phyloP scores from a whole-genome alignment of 2,329 filamentous ascomycete species.

The Byssothecium circinans region DNA sequence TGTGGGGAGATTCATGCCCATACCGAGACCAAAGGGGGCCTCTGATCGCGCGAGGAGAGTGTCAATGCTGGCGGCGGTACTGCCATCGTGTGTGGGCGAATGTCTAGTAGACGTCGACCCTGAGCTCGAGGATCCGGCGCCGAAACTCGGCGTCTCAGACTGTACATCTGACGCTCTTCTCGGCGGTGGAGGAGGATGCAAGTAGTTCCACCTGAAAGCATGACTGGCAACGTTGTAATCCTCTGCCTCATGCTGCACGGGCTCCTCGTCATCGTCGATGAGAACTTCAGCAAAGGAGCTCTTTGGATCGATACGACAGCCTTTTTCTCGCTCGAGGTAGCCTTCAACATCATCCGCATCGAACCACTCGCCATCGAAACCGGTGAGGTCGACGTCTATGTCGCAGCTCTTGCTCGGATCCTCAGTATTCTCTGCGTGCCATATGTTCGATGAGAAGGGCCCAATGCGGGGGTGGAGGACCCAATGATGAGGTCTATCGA shows the following conservation, averaged over 20 bases:
- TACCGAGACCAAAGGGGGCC: conserved; percentile 26
- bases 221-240: not conserved
- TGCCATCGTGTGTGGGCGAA: conserved; percentile 1
- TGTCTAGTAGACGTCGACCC: conserved; percentile 1
- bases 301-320: conserved; percentile 63
- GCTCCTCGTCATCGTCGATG: conserved; percentile 27
- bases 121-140: conserved; percentile 1
- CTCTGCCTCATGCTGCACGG: not conserved
- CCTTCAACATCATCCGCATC: conserved; percentile 76
- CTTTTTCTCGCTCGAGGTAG: conserved; percentile 64
- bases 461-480: conserved; percentile 37
- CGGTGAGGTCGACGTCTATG: conserved; percentile 59
- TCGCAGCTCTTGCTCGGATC: conserved; percentile 46
- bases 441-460: conserved; percentile 34
- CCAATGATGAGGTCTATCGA: conserved; percentile 35
- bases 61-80: not conserved
- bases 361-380: conserved; percentile 74
- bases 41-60: conserved; percentile 9
- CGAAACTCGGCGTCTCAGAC: conserved; percentile 2
- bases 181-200: not conserved
- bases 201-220: not conserved
- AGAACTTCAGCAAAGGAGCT: conserved; percentile 62
- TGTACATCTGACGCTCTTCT: conserved; percentile 2
- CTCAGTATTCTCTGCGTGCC: conserved; percentile 23
- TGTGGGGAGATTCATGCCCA: conserved; percentile 9